Percentiles rank a stretch among this genome's conserved stretches.
phyloP scores from a whole-genome alignment of 176 grass and related monocot genomes.

The Zoysia japonica region DNA sequence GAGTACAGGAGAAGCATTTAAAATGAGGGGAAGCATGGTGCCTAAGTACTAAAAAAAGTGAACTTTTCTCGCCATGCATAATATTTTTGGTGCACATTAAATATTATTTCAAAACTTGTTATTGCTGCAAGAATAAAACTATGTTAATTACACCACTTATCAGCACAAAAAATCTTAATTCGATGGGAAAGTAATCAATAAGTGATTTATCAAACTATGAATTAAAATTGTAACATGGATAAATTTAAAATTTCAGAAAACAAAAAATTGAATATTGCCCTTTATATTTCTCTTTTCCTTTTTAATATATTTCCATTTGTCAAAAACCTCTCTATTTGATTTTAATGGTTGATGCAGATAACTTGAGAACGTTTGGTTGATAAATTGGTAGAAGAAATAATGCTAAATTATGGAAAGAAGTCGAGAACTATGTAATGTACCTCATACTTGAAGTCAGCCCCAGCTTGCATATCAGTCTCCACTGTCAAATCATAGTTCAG shows the following conservation, averaged over 20 bases:
- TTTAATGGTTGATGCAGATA: background rate
- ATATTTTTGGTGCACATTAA: background rate
- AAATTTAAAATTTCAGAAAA: background rate
- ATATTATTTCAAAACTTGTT: background rate
- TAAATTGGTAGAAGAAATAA: background rate
- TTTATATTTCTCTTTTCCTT: background rate
- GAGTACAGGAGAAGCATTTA: background rate
- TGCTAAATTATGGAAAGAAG: background rate
- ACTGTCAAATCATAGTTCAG: constrained; percentile 50
- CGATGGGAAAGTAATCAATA: background rate
- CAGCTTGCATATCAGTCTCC: constrained; percentile 74
- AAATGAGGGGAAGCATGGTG: background rate
- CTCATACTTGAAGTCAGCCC: constrained; percentile 61
- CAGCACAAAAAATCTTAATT: background rate
- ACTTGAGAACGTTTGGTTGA: background rate
- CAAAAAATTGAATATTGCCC: background rate
- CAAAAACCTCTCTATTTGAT: background rate
- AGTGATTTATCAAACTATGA: background rate
- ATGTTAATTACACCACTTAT: background rate
- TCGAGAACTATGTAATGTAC: constrained; percentile 19
- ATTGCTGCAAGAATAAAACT: background rate
- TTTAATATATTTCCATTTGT: background rate
- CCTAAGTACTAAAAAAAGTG: background rate
- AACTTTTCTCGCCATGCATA: background rate
- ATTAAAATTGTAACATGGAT: background rate